phyloP scores from a whole-genome alignment of 768 basidiomycete genomes.

The Amanita phalloides region DNA sequence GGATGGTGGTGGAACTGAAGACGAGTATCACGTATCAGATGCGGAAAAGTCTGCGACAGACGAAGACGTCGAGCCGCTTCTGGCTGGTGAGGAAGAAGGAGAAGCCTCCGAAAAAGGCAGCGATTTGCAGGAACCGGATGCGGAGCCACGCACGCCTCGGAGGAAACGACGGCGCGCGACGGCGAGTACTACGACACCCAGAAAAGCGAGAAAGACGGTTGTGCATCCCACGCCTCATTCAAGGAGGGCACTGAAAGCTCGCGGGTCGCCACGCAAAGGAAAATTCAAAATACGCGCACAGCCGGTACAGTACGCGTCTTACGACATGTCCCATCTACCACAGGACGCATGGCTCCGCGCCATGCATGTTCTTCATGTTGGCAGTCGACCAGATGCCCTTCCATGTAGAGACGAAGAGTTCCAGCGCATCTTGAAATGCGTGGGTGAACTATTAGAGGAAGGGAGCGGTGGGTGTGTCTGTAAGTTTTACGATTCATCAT shows the following conservation, averaged over 20 bases:
- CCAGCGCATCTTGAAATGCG: constrained; percentile 56
- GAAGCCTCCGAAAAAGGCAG: constrained; percentile 20
- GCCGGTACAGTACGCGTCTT: constrained; percentile 17
- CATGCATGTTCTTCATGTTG: constrained; percentile 89
- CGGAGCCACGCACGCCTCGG: constrained; percentile 35
- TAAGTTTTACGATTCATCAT: constrained; percentile 27
- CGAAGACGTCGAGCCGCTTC: constrained; percentile 13
- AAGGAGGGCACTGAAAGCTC: background rate
- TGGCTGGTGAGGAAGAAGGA: constrained; percentile 10
- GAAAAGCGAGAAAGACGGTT: constrained; percentile 23
- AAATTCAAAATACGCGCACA: constrained; percentile 21
- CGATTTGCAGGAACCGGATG: constrained; percentile 9
- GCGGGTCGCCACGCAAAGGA: constrained; percentile 14
- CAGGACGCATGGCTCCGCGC: constrained; percentile 77
- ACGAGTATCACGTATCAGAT: constrained; percentile 14
- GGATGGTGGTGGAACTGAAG: constrained; percentile 10
- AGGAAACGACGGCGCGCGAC: constrained; percentile 30
- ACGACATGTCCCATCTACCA: constrained; percentile 43
- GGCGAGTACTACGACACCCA: constrained; percentile 15
- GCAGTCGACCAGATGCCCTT: constrained; percentile 79
- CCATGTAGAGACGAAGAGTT: constrained; percentile 89
- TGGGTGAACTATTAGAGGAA: constrained; percentile 82
- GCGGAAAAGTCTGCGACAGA: constrained; percentile 12
- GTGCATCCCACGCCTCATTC: constrained; percentile 51
- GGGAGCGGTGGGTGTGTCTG: constrained; percentile 95